Base-by-base conservation (phyloP, 345 rosid genomes). In the Cardamine occulta region DNA sequence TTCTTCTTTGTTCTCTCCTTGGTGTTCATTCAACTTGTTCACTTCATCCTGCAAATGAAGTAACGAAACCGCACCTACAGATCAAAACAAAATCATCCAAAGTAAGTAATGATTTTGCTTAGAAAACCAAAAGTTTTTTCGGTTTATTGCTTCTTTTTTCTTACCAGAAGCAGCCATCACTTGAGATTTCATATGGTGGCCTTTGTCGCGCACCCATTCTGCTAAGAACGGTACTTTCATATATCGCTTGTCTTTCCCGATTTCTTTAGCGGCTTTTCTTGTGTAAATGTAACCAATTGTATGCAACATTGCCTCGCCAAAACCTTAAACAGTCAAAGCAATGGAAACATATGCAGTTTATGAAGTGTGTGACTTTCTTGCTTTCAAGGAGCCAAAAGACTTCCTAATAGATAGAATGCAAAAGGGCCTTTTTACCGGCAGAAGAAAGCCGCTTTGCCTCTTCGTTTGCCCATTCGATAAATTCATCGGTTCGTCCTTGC, bases 191-290 rank as follows among this genome's bases (percentile, higher is more conserved):
- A 95, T 84, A 47, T 65, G 82, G 80, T 95, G 99, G 28, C 99
- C 97, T 79, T 92, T 95, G 75, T 90, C 94, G 18, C 99, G 85
- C 39, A 91, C 97, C 99, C 99, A 95, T 73, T 95, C 96, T 11
- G 97, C 97, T 78, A 94, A 80, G 85, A 85, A 94, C n/a, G 98
- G 98, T 12, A 94, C 97, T 80, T 84, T 91, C 96, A 91, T 89
- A 57, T 66, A 87, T 18, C 89, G 83, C 74, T 62, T 95, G 82
- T 90, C 97, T 76, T 88, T 91, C n/a, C 99, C 99, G 18, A 95
- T 83, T 83, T 92, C 97, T 74, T 45, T 92, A 8, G 97, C 85
- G 53, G 96, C 97, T 92, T 89, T 86, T 75, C 99, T 90, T 0
- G 89, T 85, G 88, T 95, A 95, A 49, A 91, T 90, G 73, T 95